These are phyloP conservation scores for Gilbertella persicaria DNA, from an alignment of 371 early-diverging fungal species.

Conservation along the genomic window DNA sequence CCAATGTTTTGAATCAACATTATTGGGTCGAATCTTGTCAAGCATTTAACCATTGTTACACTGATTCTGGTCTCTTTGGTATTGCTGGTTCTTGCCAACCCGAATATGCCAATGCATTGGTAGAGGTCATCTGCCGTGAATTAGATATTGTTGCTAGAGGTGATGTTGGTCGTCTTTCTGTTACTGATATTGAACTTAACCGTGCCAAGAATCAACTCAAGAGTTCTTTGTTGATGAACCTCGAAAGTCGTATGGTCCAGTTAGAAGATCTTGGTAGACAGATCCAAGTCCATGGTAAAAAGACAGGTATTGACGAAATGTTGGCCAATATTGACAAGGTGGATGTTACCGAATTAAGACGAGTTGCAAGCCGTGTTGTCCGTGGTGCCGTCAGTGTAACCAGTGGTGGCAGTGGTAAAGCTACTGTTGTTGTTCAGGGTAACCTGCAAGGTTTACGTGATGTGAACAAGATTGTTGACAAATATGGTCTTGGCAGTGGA, in stretches of 20 bases:
- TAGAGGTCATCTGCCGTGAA: slow-evolving; percentile 85
- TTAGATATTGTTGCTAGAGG: slow-evolving; percentile 72
- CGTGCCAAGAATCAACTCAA: slow-evolving; percentile 97
- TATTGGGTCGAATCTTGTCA: slow-evolving; percentile 94
- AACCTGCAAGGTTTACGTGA: slow-evolving; percentile 46
- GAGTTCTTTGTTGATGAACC: slow-evolving; percentile 88
- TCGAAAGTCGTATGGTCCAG: slow-evolving; percentile 91
- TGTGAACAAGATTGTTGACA: slow-evolving; percentile 28
- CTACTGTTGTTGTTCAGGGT: slow-evolving; percentile 59
- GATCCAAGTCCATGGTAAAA: slow-evolving; percentile 77
- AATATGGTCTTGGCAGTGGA: slow-evolving; percentile 38
- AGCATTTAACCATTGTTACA: slow-evolving; percentile 89
- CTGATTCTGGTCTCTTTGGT: slow-evolving; percentile 91
- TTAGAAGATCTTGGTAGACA: slow-evolving; percentile 95
- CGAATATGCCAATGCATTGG: slow-evolving; percentile 63
- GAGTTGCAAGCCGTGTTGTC: slow-evolving; percentile 64
- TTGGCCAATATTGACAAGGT: slow-evolving; percentile 73
- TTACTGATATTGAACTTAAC: slow-evolving; percentile 65
- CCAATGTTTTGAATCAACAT: slow-evolving; percentile 91
- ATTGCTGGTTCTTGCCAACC: slow-evolving; percentile 86
- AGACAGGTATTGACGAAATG: slow-evolving; percentile 80
- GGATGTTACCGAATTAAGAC: slow-evolving; percentile 67
- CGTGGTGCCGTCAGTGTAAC: slow-evolving; percentile 55
- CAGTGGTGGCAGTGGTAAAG: slow-evolving; percentile 60
- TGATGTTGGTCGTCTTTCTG: slow-evolving; percentile 33